Evolutionary conservation across 2,329 filamentous ascomycete species (phyloP), one percentile per base, ranked within the genome.

Genomic region (Beauveria varroae): DNA sequence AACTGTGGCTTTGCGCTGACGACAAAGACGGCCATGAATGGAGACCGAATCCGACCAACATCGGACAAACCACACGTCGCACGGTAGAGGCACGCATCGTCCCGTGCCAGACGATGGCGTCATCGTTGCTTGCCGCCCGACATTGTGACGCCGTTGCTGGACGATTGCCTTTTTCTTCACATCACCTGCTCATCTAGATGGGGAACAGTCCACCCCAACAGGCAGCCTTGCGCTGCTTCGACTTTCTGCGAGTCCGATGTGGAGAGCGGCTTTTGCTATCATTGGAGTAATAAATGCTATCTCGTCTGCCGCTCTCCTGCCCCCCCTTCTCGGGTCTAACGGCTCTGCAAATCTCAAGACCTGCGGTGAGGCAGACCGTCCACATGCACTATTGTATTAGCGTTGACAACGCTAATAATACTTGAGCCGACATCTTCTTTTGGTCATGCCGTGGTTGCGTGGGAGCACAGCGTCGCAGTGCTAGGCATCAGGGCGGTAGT

Each of bases 331-430:
- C 37, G 26, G 49, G 18, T 52, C 28, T 30, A 49, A 47, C 43
- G 56, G 56, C 56, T 58, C 56, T 46, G 56, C 56, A 52, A 52
- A 44, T 24, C 40, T 47, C 41, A 47, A 40, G 37, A 59, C 56
- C 47, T 59, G 46, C 47, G 56, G 56, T 59, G 47, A 59, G 55
- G 28, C 22, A 12, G 20, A 34, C 34, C 1, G 18, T 24, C 7
- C 34, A 34, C 10, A 34, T 12, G 34, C 12, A 37, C 34, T 37
- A 16, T 37, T 37, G 14, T 16, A 37, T 37, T 54, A 50, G 55
- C 46, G 28, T 50, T 28, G 28, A 3, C n/a, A 46, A 44, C 53
- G 50, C 50, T 34, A 14, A 37, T 37, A 37, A 16, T 37, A 37
- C n/a, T 51, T 37, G 18, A 28, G 16, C 28, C 16, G 20, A 51